phyloP scores from a whole-genome alignment of 495 filamentous ascomycete genomes.

The Amorphotheca resinae region DNA sequence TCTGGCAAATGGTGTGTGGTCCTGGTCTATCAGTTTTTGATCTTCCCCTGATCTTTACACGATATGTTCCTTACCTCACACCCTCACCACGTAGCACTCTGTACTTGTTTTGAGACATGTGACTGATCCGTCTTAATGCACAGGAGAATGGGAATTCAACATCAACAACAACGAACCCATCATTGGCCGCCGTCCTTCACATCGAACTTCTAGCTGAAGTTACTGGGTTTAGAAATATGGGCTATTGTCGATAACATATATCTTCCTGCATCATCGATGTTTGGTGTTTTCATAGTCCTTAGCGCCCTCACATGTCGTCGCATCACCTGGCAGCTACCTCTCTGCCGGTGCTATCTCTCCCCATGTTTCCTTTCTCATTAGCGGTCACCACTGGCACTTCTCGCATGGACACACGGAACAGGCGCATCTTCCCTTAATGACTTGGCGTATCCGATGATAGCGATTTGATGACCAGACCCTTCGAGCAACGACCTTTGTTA shows the following conservation, averaged over 20 bases:
- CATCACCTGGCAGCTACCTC: conserved; percentile 8
- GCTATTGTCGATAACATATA: neutral
- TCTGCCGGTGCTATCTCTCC: neutral
- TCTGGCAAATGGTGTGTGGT: conserved; percentile 65
- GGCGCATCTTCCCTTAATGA: neutral
- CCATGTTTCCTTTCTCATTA: neutral
- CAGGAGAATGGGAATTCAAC: conserved; percentile 29
- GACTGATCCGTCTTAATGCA: conserved; percentile 10
- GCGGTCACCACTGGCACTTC: conserved; percentile 1
- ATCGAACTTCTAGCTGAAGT: neutral
- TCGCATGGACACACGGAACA: conserved; percentile 1
- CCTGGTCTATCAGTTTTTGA: conserved; percentile 20
- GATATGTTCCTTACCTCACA: conserved; percentile 13
- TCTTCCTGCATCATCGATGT: no score
- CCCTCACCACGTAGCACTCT: neutral
- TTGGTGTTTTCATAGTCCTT: no score
- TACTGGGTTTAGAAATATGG: neutral
- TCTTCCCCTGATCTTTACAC: conserved; percentile 14
- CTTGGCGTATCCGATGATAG: neutral
- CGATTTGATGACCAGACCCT: neutral
- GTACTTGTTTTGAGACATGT: conserved; percentile 2
- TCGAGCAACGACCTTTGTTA: neutral
- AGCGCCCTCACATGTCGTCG: neutral
- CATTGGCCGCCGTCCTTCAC: conserved; percentile 2
- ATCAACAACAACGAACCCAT: conserved; percentile 15